Conservation (phyloP, 2,329 filamentous ascomycete genomes). For the Alternaria gaisen region DNA sequence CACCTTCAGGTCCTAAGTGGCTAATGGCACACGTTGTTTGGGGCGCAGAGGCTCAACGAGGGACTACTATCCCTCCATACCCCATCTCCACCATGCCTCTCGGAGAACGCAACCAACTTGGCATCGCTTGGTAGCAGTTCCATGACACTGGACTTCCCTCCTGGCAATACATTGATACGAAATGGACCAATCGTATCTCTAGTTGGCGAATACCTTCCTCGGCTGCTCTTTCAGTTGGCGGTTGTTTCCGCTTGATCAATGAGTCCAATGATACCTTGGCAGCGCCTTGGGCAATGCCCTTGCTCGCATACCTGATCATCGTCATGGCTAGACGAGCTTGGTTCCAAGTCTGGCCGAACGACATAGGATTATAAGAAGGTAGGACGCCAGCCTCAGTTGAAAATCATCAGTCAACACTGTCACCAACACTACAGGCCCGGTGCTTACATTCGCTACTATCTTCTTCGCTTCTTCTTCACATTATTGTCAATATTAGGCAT, state of each 20-base stretch:
- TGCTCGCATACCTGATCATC: neutral
- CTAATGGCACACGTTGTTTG: neutral
- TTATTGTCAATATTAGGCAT: neutral
- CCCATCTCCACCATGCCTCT: conserved; percentile 1
- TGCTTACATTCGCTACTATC: conserved; percentile 6
- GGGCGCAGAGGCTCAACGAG: neutral
- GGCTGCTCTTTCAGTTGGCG: conserved; percentile 5
- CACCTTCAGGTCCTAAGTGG: neutral
- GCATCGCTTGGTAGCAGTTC: neutral
- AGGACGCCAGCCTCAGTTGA: conserved; percentile 1
- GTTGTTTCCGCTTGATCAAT: neutral
- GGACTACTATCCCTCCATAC: neutral
- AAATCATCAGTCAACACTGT: conserved; percentile 9
- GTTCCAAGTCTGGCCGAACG: neutral
- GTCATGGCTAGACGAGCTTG: conserved; percentile 4
- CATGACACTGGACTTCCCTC: conserved; percentile 2
- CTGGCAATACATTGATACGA: neutral
- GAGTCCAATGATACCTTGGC: conserved; percentile 10
- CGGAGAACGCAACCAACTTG: conserved; percentile 1
- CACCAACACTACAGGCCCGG: conserved; percentile 1
- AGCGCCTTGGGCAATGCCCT: neutral
- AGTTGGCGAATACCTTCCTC: conserved; percentile 11
- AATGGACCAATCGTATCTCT: conserved; percentile 10
- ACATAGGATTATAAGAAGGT: conserved; percentile 10
- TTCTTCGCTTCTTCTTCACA: conserved; percentile 5